Base-by-base conservation (phyloP, 805 yeast genomes). In the Teunomyces cretensis region DNA sequence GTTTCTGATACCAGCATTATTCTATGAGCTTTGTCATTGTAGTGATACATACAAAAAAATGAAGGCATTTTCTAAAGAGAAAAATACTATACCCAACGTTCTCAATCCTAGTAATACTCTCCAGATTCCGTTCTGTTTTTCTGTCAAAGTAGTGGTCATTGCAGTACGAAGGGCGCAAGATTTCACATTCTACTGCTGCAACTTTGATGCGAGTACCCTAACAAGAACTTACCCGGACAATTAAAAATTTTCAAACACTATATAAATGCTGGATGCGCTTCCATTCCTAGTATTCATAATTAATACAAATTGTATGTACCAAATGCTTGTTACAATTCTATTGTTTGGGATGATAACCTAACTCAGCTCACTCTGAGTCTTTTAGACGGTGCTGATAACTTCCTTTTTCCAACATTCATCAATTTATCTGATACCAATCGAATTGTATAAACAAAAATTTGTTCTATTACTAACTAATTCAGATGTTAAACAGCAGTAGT, bases 341-440 rank as follows among this genome's bases (percentile, higher is more conserved):
- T 48, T 51, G 51, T 47, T 70, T 57, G 65, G 73, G 80, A 75
- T 75, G 80, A 75, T 59, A 75, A 68, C 71, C 65, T 69, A 60
- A 72, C 80, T 75, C 80, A 75, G 80, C 80, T 75, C 80, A 75
- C 80, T 75, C 80, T 58, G 72, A 75, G 72, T 64, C 57, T 55
- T n/a, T 49, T 51, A 41, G 58, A 60, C 72, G 67, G 69, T 75
- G 80, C 78, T 74, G 79, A 75, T 67, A 75, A 70, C 56, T 44
- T 55, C 54, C 71, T 66, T 61, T 66, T 68, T 70, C 78, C 79
- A 75, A 75, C 79, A 70, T 70, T 70, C 73, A 72, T 70, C 74
- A 68, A 64, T 42, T 55, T 47, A 40, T 45, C 54, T 50, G 54
- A 50, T 33, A 37, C 39, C 48, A 43, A 35, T 39, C 14, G 19